A percentile compares a stretch with the other conserved stretches of the same genome.
phyloP scores from a whole-genome alignment of 805 yeast genomes.

The Lachancea waltii region DNA sequence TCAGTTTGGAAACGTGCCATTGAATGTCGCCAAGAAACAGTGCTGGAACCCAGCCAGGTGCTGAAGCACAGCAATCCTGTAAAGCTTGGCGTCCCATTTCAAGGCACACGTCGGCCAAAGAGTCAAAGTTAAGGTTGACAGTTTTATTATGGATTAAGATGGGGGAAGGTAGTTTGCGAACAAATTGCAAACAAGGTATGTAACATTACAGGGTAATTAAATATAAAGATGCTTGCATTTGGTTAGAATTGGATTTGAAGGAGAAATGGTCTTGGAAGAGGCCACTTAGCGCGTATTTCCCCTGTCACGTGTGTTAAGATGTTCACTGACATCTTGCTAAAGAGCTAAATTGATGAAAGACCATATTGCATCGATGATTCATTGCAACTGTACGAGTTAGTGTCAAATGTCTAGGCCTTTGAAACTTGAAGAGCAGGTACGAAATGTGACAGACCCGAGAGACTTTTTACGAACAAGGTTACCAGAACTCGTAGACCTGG shows the following conservation, averaged over 20 bases:
- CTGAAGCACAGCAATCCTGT: background rate
- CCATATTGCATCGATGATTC: too few relatives aligned
- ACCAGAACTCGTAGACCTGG: conserved; percentile 56
- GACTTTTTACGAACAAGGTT: conserved; percentile 57
- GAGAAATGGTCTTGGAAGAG: too few relatives aligned
- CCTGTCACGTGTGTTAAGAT: too few relatives aligned
- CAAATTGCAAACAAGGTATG: background rate
- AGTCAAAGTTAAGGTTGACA: too few relatives aligned
- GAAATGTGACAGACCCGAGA: conserved; percentile 52
- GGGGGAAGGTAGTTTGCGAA: background rate
- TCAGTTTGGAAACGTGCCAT: conserved; percentile 33
- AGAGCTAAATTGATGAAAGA: too few relatives aligned
- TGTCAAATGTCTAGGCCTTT: conserved; percentile 3
- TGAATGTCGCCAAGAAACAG: conserved; percentile 5
- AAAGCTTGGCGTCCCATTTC: conserved; percentile 7
- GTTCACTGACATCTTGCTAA: too few relatives aligned
- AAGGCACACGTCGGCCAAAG: background rate
- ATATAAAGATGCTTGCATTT: conserved; percentile 2
- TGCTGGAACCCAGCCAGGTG: too few relatives aligned
- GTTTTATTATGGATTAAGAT: too few relatives aligned
- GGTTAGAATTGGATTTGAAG: too few relatives aligned
- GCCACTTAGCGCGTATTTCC: too few relatives aligned
- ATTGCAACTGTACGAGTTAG: background rate
- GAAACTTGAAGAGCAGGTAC: conserved; percentile 5
- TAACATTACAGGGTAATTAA: conserved; percentile 7